Evolutionary conservation across 192 early-diverging fungal genomes (phyloP), one percentile per base, ranked within the genome.

Genomic region (Coemansia sp.): DNA sequence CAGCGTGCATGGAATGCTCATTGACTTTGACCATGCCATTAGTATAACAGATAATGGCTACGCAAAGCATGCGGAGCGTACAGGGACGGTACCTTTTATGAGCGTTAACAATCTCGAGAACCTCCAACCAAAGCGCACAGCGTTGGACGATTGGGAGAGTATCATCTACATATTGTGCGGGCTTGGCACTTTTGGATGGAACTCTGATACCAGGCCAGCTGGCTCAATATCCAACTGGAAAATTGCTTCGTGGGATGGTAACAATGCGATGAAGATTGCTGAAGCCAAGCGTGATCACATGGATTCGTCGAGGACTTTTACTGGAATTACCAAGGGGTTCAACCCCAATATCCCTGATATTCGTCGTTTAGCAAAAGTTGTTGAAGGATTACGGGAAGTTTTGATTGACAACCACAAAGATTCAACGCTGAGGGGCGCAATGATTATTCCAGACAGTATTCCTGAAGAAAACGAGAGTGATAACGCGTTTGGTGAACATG

Each of bases 71-170:
- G 22, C 64, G 14, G 59, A 60, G 22, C 57, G 64, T 17, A 57
- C 69, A 0, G 75, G 75, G 0, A 76, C 69, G 4, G 19, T 64
- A 4, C 75, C 69, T 21, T 77, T 67, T 65, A 77, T 72, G 69
- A 67, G 65, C 24, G 22, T 77, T 29, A 23, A 38, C 3, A 77
- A 77, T 1, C 62, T 77, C 3, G 62, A 57, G 21, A 43, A 12
- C 7, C 32, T 4, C 48, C 23, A 10, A 21, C 48, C 23, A 10
- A 21, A 21, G 48, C 48, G 57, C 25, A 63, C 69, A 1, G 62
- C 56, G 0, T 48, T 76, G 9, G 67, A 75, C 23, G 67, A 75
- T 23, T 70, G 58, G 62, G 73, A 75, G 38, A 69, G 68, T 11
- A 8, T 75, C 12, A 57, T 70, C 11, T 75, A 75, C 37, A 47